phyloP scores from a whole-genome alignment of 2,329 filamentous ascomycete species.

The Septoria linicola region DNA sequence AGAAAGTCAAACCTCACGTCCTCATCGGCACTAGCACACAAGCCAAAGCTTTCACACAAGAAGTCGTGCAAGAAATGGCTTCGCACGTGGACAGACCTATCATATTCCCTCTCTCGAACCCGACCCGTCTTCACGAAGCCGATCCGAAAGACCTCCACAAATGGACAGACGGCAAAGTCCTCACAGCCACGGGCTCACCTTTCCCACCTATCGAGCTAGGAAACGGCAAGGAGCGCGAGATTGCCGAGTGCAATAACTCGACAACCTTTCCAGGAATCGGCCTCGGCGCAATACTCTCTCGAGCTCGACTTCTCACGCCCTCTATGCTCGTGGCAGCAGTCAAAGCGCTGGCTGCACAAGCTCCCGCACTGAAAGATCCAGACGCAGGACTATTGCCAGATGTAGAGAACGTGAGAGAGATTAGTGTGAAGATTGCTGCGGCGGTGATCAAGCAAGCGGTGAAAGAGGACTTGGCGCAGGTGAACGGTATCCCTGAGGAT shows the following conservation, averaged over 20 bases:
- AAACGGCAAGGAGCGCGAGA: constrained; percentile 54
- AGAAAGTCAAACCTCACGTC: constrained; percentile 72
- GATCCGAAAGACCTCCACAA: constrained; percentile 70
- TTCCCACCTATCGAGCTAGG: constrained; percentile 68
- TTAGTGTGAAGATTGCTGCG: constrained; percentile 74
- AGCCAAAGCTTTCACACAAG: constrained; percentile 71
- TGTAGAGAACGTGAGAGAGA: constrained; percentile 68
- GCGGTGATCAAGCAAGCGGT: constrained; percentile 72
- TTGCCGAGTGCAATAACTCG: constrained; percentile 86
- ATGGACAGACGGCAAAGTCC: constrained; percentile 75
- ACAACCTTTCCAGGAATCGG: constrained; percentile 85
- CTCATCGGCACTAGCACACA: constrained; percentile 82
- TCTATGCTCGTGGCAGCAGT: constrained; percentile 80
- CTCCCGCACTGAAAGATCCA: constrained; percentile 66
- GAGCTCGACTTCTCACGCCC: constrained; percentile 66
- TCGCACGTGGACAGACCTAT: constrained; percentile 73
- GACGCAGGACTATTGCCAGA: constrained; percentile 71
- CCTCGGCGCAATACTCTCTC: constrained; percentile 71
- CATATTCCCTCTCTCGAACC: constrained; percentile 83
- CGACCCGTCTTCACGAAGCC: constrained; percentile 79
- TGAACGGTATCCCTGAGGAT: constrained; percentile 61
- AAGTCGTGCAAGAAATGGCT: constrained; percentile 73
- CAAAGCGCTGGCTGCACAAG: constrained; percentile 67
- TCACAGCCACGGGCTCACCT: constrained; percentile 81
- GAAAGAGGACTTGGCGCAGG: constrained; percentile 65